Conservation (phyloP, 495 filamentous ascomycete species). For the Lophium mytilinum region DNA sequence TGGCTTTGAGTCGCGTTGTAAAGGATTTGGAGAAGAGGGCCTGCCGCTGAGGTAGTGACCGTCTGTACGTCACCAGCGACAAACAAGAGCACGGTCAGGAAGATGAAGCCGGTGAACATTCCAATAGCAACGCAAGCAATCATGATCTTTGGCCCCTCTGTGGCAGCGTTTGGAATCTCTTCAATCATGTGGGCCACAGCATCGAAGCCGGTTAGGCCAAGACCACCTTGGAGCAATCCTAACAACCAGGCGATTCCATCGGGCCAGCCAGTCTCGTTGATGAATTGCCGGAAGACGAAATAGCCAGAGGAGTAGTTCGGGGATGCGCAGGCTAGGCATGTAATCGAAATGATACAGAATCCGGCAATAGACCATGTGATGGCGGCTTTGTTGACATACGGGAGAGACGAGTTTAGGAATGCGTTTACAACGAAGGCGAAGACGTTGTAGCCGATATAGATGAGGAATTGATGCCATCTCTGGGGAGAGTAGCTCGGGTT, state of each 20-base stretch:
- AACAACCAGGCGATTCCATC: conserved; percentile 46
- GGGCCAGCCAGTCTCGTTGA: conserved; percentile 47
- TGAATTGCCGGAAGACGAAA: conserved; percentile 44
- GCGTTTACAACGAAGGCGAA: conserved; percentile 59
- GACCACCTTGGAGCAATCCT: conserved; percentile 46
- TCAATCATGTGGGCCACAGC: conserved; percentile 49
- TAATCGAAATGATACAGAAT: conserved; percentile 61
- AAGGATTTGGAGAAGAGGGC: conserved; percentile 63
- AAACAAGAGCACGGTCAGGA: conserved; percentile 58
- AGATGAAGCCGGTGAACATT: conserved; percentile 58
- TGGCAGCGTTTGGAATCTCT: conserved; percentile 63
- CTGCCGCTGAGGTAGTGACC: conserved; percentile 53
- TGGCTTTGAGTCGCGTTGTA: conserved; percentile 58
- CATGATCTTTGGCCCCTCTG: conserved; percentile 65
- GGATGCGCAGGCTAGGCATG: conserved; percentile 53
- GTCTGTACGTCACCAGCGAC: conserved; percentile 50
- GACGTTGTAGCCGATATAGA: conserved; percentile 60
- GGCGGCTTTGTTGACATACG: conserved; percentile 54
- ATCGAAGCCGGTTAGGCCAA: conserved; percentile 48
- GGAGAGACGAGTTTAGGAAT: conserved; percentile 53
- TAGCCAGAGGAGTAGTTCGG: conserved; percentile 52
- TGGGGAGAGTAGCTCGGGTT: conserved; percentile 43
- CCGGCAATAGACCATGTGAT: conserved; percentile 62
- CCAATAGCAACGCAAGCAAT: conserved; percentile 63
- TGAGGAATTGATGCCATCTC: conserved; percentile 66